These are phyloP conservation scores for Kluyveromyces siamensis DNA, from an alignment of 805 yeast species.

Conservation along the genomic window DNA sequence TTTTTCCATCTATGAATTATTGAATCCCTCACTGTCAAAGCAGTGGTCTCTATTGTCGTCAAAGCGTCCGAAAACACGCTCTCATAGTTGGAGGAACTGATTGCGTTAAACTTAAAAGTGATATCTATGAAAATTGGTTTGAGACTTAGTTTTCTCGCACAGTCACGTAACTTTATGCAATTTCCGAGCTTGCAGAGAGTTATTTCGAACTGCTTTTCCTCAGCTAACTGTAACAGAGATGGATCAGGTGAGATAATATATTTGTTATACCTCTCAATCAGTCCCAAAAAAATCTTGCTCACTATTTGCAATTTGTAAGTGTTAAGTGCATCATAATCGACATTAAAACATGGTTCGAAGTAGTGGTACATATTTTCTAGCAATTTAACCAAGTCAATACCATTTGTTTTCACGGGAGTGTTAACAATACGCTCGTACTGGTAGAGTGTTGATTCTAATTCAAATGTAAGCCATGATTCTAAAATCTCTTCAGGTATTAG, in stretches of 20 bases:
- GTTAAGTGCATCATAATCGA: slow-evolving; percentile 13
- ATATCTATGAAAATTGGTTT: slow-evolving; percentile 4
- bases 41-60: slow-evolving; percentile 20
- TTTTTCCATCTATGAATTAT: slow-evolving; percentile 25
- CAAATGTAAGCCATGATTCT: slow-evolving; percentile 41
- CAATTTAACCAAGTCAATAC: slow-evolving; percentile 35
- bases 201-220: slow-evolving; percentile 6
- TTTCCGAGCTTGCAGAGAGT: slow-evolving; percentile 6
- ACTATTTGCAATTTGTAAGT: slow-evolving; percentile 19
- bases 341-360: slow-evolving; percentile 31
- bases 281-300: slow-evolving; percentile 20
- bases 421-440: slow-evolving; percentile 38
- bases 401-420: slow-evolving; percentile 14
- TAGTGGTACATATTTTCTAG: slow-evolving; percentile 35
- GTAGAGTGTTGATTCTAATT: slow-evolving; percentile 34
- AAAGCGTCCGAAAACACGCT: slow-evolving; percentile 27
- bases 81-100: slow-evolving; percentile 4
- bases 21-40: slow-evolving; percentile 23
- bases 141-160: slow-evolving; percentile 1
- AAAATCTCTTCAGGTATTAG: slow-evolving; percentile 24
- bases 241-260: slow-evolving; percentile 6
- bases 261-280: slow-evolving; percentile 17
- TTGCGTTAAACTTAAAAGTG: slow-evolving; percentile 5
- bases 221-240: neutral
- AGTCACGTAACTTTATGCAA: neutral